phyloP scores from a whole-genome alignment of 257 asterid species.

The Primulina huaijiensis region DNA sequence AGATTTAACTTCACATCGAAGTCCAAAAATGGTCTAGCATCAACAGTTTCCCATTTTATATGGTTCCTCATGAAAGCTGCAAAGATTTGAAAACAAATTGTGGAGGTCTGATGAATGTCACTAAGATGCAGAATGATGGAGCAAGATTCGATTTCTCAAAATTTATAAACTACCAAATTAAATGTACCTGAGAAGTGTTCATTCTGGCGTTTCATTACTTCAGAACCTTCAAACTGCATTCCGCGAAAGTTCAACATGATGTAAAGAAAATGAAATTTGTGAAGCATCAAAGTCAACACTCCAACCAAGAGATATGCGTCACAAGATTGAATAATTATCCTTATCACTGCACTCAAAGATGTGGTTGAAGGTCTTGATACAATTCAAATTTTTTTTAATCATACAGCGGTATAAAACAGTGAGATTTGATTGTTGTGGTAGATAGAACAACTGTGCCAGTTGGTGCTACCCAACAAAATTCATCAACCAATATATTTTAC shows the following conservation, averaged over 20 bases:
- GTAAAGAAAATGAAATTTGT: conserved; percentile 2
- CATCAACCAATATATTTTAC: background rate
- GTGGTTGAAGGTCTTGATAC: background rate
- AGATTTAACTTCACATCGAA: conserved; percentile 55
- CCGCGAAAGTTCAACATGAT: conserved; percentile 13
- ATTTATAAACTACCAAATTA: background rate
- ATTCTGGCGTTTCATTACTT: conserved; percentile 63
- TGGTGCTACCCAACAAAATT: background rate
- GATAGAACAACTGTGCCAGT: background rate
- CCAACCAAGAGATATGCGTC: background rate
- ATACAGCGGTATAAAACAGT: background rate
- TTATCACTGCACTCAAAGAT: background rate
- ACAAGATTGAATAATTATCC: background rate
- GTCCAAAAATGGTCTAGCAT: conserved; percentile 47
- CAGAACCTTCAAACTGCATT: conserved; percentile 79
- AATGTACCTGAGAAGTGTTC: conserved; percentile 68
- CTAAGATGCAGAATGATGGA: background rate
- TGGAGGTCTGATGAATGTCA: background rate
- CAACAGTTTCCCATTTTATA: conserved; percentile 66
- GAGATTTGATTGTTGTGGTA: background rate
- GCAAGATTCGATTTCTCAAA: background rate
- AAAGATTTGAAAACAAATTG: conserved; percentile 12
- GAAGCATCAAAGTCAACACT: background rate
- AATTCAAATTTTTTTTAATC: no score
- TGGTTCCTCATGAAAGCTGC: conserved; percentile 79